Conservation (phyloP, 148 eudicot species). For the Arbutus unedo region DNA sequence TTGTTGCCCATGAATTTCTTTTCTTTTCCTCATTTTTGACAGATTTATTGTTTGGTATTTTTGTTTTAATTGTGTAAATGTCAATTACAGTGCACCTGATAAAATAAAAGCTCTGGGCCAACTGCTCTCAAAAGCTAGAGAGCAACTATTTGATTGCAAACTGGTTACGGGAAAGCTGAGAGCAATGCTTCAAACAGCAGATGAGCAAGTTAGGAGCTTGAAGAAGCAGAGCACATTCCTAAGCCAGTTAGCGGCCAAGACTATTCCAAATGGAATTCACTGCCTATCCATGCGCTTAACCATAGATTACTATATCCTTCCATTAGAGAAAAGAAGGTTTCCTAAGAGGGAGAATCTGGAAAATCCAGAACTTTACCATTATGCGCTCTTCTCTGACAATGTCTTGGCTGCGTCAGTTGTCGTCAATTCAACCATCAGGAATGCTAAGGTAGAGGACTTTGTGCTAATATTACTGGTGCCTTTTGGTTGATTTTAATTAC, state of each 20-base stretch:
- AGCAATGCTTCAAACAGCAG: constrained; percentile 90
- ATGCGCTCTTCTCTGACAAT: constrained; percentile 86
- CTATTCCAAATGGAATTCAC: constrained; percentile 77
- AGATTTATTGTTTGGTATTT: not conserved
- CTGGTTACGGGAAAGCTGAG: constrained; percentile 71
- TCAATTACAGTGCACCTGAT: constrained; percentile 59
- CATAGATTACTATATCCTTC: constrained; percentile 71
- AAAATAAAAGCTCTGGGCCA: constrained; percentile 76
- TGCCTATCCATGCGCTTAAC: constrained; percentile 85
- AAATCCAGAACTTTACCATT: constrained; percentile 67
- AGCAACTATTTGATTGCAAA: constrained; percentile 69
- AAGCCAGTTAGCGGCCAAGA: constrained; percentile 86
- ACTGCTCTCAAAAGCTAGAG: constrained; percentile 67
- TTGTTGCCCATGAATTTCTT: not conserved
- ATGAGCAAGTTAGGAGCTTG: constrained; percentile 77
- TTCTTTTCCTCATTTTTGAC: not conserved
- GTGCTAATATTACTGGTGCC: not conserved
- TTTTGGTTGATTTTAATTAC: not conserved
- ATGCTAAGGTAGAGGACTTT: constrained; percentile 60
- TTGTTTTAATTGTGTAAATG: not conserved
- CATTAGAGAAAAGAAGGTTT: constrained; percentile 59
- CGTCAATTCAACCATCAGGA: constrained; percentile 70
- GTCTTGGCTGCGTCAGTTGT: constrained; percentile 85
- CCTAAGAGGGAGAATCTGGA: constrained; percentile 70
- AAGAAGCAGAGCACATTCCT: constrained; percentile 86